These are phyloP conservation scores for Pseudozyma thailandica DNA, from an alignment of 1,284 basidiomycete species.

Conservation along the genomic window DNA sequence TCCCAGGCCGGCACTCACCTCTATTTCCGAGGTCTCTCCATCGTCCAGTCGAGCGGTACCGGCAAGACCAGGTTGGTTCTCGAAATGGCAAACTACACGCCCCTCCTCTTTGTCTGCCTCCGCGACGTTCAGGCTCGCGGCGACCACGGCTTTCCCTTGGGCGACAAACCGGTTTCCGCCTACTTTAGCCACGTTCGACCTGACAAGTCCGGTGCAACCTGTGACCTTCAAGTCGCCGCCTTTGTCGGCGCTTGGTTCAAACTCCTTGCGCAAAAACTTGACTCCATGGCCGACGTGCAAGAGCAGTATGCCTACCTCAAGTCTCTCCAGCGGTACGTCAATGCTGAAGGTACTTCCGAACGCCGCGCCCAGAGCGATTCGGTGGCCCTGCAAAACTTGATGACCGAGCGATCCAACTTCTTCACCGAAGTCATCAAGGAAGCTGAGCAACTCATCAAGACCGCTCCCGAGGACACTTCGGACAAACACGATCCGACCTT, in stretches of 20 bases:
- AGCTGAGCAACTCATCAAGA: too few species aligned
- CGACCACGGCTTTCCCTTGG: not conserved
- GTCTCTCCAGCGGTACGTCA: not conserved
- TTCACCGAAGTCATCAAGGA: too few species aligned
- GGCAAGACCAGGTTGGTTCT: constrained; percentile 9
- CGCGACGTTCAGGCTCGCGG: not conserved
- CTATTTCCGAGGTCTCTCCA: not conserved
- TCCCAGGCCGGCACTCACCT: too few species aligned
- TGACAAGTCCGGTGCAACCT: not conserved
- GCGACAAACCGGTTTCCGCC: too few species aligned
- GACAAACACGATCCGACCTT: too few species aligned
- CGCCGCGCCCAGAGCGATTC: too few species aligned
- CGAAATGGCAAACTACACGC: not conserved
- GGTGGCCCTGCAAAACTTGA: too few species aligned
- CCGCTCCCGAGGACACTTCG: too few species aligned
- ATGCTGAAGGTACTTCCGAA: too few species aligned
- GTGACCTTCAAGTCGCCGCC: not conserved
- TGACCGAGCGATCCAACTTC: too few species aligned
- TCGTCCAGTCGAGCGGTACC: constrained; percentile 18
- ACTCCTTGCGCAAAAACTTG: not conserved
- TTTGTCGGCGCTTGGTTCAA: constrained; percentile 5
- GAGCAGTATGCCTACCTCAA: not conserved
- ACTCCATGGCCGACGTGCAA: too few species aligned
- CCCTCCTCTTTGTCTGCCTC: not conserved
- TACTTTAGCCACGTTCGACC: too few species aligned